Evolutionary conservation across 768 basidiomycete species (phyloP), one percentile per base, ranked within the genome.

Genomic region (Lyophyllum shimeji): DNA sequence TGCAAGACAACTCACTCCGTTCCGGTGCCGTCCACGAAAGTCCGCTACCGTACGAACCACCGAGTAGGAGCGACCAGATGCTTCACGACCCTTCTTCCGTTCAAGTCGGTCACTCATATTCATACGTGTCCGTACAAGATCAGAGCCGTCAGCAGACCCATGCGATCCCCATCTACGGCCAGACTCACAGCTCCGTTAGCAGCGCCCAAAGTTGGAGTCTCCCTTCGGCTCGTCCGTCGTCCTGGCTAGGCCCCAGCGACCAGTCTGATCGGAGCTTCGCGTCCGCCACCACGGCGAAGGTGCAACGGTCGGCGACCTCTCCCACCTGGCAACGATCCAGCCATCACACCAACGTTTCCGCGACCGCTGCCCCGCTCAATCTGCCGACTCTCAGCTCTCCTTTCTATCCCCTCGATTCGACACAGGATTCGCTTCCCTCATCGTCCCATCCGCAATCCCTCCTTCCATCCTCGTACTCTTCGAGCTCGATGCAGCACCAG

Each of bases 361-460:
- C 62, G 9, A 39, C 46, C 56, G 44, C 67, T 59, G 20, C 57
- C 47, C 12, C 63, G 67, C 34, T 63, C 68, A 34, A 50, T 5
- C 79, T 86, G 65, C 79, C 81, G 40, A 85, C 85, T 15, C 75
- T 85, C 37, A 83, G 69, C 58, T 76, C 83, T 8, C 79, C 85
- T 11, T 86, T 83, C 69, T 82, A 76, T 66, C 85, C 85, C 20
- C 59, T 61, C 42, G 70, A 73, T 51, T 65, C 66, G 34, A 71
- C 7, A 69, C 74, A 50, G 64, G 69, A 21, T 63, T 64, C 51
- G 68, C 69, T 55, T 61, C 68, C 55, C 72, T 53, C 72, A 46
- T 65, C 72, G 50, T 60, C 61, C 21, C 62, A 49, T 47, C 56
- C 55, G 3, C 52, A 62, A 42, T 43, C 61, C n/a, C 46, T 59